Conservation (phyloP, 331 rosid species). For the Rhamnella rubrinervis region DNA sequence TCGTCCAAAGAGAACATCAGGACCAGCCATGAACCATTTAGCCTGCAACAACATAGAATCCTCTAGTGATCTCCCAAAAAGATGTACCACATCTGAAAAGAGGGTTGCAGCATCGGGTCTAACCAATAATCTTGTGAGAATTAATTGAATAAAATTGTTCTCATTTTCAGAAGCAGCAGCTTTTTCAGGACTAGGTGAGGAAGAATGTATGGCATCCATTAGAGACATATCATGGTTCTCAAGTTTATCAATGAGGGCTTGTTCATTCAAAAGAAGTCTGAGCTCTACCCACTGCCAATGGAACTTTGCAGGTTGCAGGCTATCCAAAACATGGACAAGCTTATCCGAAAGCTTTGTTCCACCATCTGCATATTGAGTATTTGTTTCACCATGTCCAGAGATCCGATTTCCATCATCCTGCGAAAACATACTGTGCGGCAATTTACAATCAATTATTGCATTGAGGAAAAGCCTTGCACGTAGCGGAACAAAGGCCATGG, state of each 20-base stretch:
- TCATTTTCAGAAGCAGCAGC: conserved; percentile 87
- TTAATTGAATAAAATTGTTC: conserved; percentile 79
- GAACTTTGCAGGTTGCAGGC: conserved; percentile 94
- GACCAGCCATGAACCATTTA: conserved; percentile 90
- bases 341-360: conserved; percentile 80
- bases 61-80: conserved; percentile 88
- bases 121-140: conserved; percentile 87
- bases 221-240: conserved; percentile 59
- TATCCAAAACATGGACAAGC: conserved; percentile 81
- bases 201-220: conserved; percentile 70
- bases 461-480: conserved; percentile 91
- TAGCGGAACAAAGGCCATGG: conserved; percentile 91
- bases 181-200: conserved; percentile 77
- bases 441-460: conserved; percentile 86
- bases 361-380: conserved; percentile 44
- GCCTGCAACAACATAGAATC: conserved; percentile 96
- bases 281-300: conserved; percentile 99
- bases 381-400: conserved; percentile 62
- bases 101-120: conserved; percentile 99
- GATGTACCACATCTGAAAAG: conserved; percentile 91
- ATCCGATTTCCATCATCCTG: conserved; percentile 56
- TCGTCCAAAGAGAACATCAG: conserved; percentile 90
- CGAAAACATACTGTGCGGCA: conserved; percentile 47
- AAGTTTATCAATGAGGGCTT: conserved; percentile 80
- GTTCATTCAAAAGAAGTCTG: conserved; percentile 93